These are phyloP conservation scores for Aphanomyces astaci DNA, from an alignment of 352 stramenopile genomes.

Conservation along the genomic window DNA sequence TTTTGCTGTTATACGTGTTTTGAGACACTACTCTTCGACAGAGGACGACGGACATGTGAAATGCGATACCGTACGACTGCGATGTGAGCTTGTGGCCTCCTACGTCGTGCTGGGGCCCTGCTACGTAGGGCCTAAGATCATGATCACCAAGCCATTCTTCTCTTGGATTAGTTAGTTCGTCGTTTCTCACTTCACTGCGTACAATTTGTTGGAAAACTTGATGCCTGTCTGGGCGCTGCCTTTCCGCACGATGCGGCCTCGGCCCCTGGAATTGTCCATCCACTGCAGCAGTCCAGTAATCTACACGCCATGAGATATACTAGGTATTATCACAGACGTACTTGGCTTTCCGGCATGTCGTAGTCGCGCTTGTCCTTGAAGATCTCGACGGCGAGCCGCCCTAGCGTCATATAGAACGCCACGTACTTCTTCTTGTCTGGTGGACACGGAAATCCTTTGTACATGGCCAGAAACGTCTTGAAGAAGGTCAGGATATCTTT, in stretches of 20 bases:
- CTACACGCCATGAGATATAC: background rate
- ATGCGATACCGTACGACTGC: too few species aligned
- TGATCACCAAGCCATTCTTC: background rate
- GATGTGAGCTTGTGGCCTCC: too few species aligned
- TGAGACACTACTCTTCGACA: too few species aligned
- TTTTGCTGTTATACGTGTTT: background rate
- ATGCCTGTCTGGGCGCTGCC: constrained; percentile 56
- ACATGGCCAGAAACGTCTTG: constrained; percentile 49
- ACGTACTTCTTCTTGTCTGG: constrained; percentile 65
- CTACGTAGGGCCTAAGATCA: background rate
- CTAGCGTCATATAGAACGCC: constrained; percentile 54
- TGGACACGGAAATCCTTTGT: constrained; percentile 47
- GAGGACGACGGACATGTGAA: background rate
- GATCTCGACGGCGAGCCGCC: constrained; percentile 56
- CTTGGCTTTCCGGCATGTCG: constrained; percentile 61
- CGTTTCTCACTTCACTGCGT: constrained; percentile 25
- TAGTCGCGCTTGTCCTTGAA: constrained; percentile 54
- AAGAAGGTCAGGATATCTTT: constrained; percentile 46
- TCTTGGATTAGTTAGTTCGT: background rate
- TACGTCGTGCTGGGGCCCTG: too few species aligned
- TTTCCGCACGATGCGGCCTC: constrained; percentile 64
- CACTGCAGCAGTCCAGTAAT: constrained; percentile 64
- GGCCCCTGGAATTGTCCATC: constrained; percentile 60
- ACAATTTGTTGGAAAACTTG: constrained; percentile 64
- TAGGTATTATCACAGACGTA: background rate